Evolutionary conservation across 2,329 filamentous ascomycete species (phyloP).

Genomic region (Septoria linicola): DNA sequence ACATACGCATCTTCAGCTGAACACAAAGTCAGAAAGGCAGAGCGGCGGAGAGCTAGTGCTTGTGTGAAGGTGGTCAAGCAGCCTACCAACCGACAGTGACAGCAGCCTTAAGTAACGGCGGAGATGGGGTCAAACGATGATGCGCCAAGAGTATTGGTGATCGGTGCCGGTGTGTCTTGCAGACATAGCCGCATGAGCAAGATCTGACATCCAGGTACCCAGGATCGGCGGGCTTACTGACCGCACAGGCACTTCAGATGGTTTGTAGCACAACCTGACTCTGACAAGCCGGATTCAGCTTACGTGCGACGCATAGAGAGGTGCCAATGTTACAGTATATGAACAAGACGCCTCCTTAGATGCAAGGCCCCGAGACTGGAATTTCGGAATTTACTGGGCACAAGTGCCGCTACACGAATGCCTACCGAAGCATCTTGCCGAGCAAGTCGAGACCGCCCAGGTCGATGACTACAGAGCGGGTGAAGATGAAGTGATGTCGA

Average conservation of each 20-base stretch:
- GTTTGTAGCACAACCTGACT: conserved; percentile 2
- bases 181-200: neutral
- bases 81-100: too few species aligned
- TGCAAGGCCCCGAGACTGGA: conserved; percentile 22
- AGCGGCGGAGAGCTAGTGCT: too few species aligned
- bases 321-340: conserved; percentile 21
- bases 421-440: conserved; percentile 19
- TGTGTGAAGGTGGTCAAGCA: too few species aligned
- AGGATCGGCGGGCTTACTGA: conserved; percentile 25
- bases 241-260: conserved; percentile 25
- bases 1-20: too few species aligned
- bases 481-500: conserved; percentile 24
- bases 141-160: conserved; percentile 18
- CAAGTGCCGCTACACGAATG: conserved; percentile 24
- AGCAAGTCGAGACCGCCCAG: conserved; percentile 20
- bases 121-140: neutral
- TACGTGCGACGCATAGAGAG: conserved; percentile 12
- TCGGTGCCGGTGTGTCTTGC: conserved; percentile 19
- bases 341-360: conserved; percentile 22
- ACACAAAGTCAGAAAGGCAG: too few species aligned
- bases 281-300: neutral
- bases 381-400: conserved; percentile 26
- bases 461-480: conserved; percentile 22
- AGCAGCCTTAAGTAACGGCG: conserved; percentile 9
- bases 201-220: conserved; percentile 9